A percentile compares a stretch with the other conserved stretches of the same genome.
Evolutionary conservation across 805 yeast species (phyloP).

Genomic region (Lachancea sp.): DNA sequence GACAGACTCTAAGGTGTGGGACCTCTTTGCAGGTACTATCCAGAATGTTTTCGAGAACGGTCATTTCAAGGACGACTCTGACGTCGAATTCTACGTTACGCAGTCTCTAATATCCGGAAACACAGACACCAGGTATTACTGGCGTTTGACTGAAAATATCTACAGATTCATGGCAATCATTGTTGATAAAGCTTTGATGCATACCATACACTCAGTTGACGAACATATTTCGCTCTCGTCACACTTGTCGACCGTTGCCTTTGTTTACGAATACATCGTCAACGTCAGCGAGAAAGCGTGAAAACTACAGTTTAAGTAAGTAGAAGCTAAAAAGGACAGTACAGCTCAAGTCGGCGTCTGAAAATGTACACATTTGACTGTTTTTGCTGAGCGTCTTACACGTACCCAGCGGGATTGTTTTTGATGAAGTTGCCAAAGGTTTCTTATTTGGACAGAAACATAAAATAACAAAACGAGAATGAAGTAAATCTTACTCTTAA

Average conservation of each 20-base stretch:
- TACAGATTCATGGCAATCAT: constrained; percentile 40
- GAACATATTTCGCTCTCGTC: constrained; percentile 49
- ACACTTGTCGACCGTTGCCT: constrained; percentile 57
- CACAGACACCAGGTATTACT: constrained; percentile 56
- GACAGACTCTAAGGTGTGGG: constrained; percentile 34
- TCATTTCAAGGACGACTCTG: constrained; percentile 25
- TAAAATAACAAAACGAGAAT: too few species aligned
- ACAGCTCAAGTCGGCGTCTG: too few species aligned
- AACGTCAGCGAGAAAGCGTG: constrained; percentile 24
- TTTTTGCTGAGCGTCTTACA: too few species aligned
- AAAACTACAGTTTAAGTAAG: too few species aligned
- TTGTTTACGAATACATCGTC: constrained; percentile 44
- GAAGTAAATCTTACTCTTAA: too few species aligned
- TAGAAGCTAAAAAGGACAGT: too few species aligned
- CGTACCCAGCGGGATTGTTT: too few species aligned
- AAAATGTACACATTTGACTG: too few species aligned
- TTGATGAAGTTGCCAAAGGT: too few species aligned
- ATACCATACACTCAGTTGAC: constrained; percentile 54
- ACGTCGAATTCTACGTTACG: constrained; percentile 32
- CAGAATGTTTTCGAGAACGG: constrained; percentile 51
- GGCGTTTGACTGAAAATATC: constrained; percentile 49
- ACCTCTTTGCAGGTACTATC: constrained; percentile 44
- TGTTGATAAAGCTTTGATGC: constrained; percentile 12
- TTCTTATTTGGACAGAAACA: too few species aligned
- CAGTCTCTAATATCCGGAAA: constrained; percentile 53